Conservation (phyloP, 192 early-diverging fungal genomes). For the Kappamyces sp. region DNA sequence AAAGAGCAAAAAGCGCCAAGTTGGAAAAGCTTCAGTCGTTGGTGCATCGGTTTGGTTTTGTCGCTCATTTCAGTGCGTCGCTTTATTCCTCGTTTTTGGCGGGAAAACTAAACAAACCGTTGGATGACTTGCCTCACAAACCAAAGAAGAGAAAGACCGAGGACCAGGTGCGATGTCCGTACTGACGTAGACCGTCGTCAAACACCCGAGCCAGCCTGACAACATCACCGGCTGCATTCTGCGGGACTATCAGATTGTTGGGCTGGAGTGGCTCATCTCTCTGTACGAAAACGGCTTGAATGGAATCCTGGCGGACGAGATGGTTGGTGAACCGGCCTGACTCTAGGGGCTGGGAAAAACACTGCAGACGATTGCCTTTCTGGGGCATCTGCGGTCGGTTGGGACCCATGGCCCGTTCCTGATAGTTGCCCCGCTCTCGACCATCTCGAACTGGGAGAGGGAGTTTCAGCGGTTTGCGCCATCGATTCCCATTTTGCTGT, state of each 20-base stretch:
- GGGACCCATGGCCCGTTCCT: slow-evolving; percentile 83
- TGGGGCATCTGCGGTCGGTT: slow-evolving; percentile 72
- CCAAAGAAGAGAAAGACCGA: not conserved
- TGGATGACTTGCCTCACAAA: not conserved
- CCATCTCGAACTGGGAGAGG: slow-evolving; percentile 85
- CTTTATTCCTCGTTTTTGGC: too few relatives aligned
- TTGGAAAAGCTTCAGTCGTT: not conserved
- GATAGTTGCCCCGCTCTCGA: slow-evolving; percentile 82
- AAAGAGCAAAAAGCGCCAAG: slow-evolving; percentile 3
- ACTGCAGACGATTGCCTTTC: slow-evolving; percentile 87
- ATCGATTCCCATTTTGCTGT: slow-evolving; percentile 68
- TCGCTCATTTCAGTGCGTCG: too few relatives aligned
- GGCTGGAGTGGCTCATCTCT: slow-evolving; percentile 92
- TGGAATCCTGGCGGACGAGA: slow-evolving; percentile 93
- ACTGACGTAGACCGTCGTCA: not conserved
- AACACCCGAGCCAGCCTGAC: not conserved
- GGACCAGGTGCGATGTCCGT: not conserved
- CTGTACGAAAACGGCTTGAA: slow-evolving; percentile 95
- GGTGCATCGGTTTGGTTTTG: too few relatives aligned
- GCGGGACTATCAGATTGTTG: slow-evolving; percentile 89
- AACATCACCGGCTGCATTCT: slow-evolving; percentile 42
- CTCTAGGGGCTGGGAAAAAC: slow-evolving; percentile 48
- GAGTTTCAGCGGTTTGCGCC: slow-evolving; percentile 88
- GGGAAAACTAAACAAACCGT: too few relatives aligned
- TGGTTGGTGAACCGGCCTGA: slow-evolving; percentile 43